Evolutionary conservation across 345 rosid species (phyloP).

Genomic region (Adansonia digitata): DNA sequence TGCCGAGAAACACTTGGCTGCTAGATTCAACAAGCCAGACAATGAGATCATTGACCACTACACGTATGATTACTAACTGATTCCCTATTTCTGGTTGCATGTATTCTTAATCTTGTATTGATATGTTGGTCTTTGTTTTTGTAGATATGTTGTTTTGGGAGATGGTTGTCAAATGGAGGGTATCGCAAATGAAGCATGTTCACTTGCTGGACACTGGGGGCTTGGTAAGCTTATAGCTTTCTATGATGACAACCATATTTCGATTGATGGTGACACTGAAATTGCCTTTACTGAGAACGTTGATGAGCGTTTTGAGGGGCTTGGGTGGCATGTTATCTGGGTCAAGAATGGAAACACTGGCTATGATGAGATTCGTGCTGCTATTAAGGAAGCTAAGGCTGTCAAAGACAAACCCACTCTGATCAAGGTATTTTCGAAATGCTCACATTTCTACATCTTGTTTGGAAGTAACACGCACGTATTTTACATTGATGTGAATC

Average conservation of each 20-base stretch:
- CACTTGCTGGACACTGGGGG: constrained; percentile 98
- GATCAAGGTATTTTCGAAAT: constrained; percentile 52
- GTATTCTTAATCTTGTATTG: not conserved
- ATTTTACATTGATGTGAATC: constrained; percentile 58
- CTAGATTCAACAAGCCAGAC: constrained; percentile 73
- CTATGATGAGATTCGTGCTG: constrained; percentile 95
- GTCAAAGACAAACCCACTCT: constrained; percentile 94
- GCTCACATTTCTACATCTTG: constrained; percentile 21
- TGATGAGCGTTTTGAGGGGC: constrained; percentile 80
- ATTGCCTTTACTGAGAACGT: constrained; percentile 95
- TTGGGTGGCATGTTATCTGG: constrained; percentile 99
- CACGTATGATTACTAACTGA: constrained; percentile 46
- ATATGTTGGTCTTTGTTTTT: constrained; percentile 7
- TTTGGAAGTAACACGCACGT: not conserved
- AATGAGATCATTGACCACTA: constrained; percentile 68
- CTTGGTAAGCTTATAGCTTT: constrained; percentile 97
- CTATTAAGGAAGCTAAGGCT: constrained; percentile 94
- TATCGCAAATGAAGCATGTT: constrained; percentile 80
- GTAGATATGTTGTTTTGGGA: constrained; percentile 75
- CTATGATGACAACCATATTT: constrained; percentile 97
- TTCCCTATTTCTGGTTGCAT: not conserved
- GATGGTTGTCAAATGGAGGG: constrained; percentile 99
- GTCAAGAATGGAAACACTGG: constrained; percentile 99
- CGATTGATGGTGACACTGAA: constrained; percentile 96
- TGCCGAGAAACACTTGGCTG: constrained; percentile 81